Conservation (phyloP, 2,329 filamentous ascomycete species). For the Colletotrichum navitas region DNA sequence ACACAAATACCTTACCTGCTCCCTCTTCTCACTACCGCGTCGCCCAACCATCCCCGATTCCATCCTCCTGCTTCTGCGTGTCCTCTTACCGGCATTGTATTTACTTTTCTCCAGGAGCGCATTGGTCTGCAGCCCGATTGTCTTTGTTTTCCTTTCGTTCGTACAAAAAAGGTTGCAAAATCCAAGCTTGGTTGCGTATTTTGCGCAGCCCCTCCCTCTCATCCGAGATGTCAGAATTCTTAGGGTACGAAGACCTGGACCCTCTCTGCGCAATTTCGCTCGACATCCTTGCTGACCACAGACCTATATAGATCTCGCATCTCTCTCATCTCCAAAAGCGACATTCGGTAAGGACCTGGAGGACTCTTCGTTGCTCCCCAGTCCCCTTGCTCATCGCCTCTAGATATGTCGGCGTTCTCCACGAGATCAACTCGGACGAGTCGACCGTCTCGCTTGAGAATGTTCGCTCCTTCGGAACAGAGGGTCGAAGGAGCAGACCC, state of each 20-base stretch:
- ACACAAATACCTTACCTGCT: constrained; percentile 38
- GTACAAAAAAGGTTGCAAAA: constrained; percentile 24
- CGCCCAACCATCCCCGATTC: constrained; percentile 21
- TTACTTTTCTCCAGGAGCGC: constrained; percentile 35
- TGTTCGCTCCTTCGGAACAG: constrained; percentile 93
- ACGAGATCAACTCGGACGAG: constrained; percentile 98
- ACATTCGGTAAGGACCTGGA: constrained; percentile 81
- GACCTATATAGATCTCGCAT: constrained; percentile 80
- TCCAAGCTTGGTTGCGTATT: constrained; percentile 55
- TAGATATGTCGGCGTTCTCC: constrained; percentile 94
- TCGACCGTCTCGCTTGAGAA: constrained; percentile 97
- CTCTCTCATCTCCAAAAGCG: constrained; percentile 96
- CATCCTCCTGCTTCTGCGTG: constrained; percentile 26
- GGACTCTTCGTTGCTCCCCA: constrained; percentile 40
- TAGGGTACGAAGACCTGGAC: constrained; percentile 61
- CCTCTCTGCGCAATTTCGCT: constrained; percentile 30
- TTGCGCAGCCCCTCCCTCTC: constrained; percentile 52
- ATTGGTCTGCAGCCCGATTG: constrained; percentile 41
- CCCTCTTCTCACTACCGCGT: constrained; percentile 26
- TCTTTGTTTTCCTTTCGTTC: constrained; percentile 31
- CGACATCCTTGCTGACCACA: constrained; percentile 29
- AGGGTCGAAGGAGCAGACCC: constrained; percentile 84
- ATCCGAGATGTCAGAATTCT: constrained; percentile 69
- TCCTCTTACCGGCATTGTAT: constrained; percentile 22
- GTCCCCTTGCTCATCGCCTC: constrained; percentile 32